Evolutionary conservation across 768 basidiomycete species (phyloP), one percentile per base, ranked within the genome.

Genomic region (Guyanaporus albipodus): DNA sequence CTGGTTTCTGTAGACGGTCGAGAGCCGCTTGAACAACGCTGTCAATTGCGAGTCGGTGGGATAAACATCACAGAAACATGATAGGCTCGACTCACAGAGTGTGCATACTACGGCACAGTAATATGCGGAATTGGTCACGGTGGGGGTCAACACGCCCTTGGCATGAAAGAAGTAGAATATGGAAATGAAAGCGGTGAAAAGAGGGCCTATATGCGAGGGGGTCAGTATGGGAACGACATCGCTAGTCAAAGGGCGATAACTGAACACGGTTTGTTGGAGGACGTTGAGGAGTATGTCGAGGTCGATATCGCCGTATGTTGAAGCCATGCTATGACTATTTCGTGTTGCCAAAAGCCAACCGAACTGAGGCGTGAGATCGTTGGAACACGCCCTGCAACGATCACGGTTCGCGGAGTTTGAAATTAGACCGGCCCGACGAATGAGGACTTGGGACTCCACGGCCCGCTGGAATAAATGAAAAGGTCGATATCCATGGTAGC

Each of bases 161-260:
- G 83, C 82, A 57, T 89, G 86, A 55, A 88, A 87, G 46, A 82
- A 66, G 60, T 82, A 85, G 63, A 91, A 87, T 19, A 90, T 59
- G 2, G 91, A 89, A 49, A 94, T 71, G 50, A 92, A 83, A 66
- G 76, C 77, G 9, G 85, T 71, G 69, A 95, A 94, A 73, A 91
- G 87, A 15, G 92, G 91, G 53, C 87, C 89, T 91, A 56, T 31
- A 35, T 24, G 27, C 47, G 40, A 18, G n/a, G n/a, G n/a, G n/a
- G 49, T 49, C 18, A 56, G 26, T 29, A 33, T 10, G 10, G 37
- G 38, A n/a, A 50, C 27, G 26, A 6, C 9, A 9, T 22, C 18
- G 22, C 11, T 24, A 21, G 46, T 32, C 36, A 18, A 35, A 37
- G 32, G 28, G n/a, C 31, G 66, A 84, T 64, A 49, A 87, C 91